Base-by-base conservation (phyloP, 116 monocot genomes). In the Thalassia testudinum region DNA sequence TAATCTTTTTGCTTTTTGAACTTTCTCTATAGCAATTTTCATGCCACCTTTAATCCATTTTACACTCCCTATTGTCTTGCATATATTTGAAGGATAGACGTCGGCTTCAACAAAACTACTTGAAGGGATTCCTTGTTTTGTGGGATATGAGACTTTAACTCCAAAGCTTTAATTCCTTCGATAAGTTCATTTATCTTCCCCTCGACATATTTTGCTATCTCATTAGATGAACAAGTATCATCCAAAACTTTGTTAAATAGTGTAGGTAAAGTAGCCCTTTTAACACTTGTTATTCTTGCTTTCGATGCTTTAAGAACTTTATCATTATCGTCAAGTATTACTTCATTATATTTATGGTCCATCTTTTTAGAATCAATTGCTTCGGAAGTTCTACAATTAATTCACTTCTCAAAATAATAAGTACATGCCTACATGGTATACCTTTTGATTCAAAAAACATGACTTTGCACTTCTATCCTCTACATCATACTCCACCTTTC, bases 361-460 rank as follows among this genome's bases (percentile, higher is more conserved):
- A 52, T 52, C 26, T 25, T 25, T 12, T 21, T 26, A 52, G 22
- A 25, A 26, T 52, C 6, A 24, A 25, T 26, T 52, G 7, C 3
- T 52, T 5, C 5, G 47, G 47, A 13, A 47, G 26, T 52, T 52
- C 52, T 26, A 52, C 25, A 23, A 52, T 12, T 12, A 12, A 25
- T 0, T 52, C 52, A 26, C 25, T 0, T 24, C n/a, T n/a, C n/a
- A 52, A 17, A 5, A 47, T 17, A 47, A 47, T 20, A 17, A 47
- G 47, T 11, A 47, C n/a, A 47, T 47, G 47, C 19, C n/a, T 13
- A 20, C n/a, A 18, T 18, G n/a, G 47, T 4, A 47, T 47, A 5
- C n/a, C 47, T 17, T 47, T 17, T 12, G 47, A 47, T 47, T 47
- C 47, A 47, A 47, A 47, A 17, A 47, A 17, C 47, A 47, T 47